Base-by-base conservation (phyloP, 1,284 basidiomycete genomes). In the Sanguinoderma infundibulare region DNA sequence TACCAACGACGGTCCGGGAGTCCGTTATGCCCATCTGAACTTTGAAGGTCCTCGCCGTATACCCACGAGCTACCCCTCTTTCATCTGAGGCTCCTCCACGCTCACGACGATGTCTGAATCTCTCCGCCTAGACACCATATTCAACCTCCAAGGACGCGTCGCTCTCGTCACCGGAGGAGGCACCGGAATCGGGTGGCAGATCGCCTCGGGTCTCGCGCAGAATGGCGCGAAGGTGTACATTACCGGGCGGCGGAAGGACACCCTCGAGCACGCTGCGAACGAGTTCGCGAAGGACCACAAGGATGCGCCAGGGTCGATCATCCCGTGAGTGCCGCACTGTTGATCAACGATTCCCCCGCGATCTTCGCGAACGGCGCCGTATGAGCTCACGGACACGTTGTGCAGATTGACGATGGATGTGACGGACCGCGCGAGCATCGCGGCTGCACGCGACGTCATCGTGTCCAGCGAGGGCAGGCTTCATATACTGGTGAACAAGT, bases 221-320 rank as follows among this genome's bases (percentile, higher is more conserved):
- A 90, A 88, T 67, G 91, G 92, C 2, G 91, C 92, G 15, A 90
- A 87, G 65, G 92, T 95, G 15, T 95, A 95, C 72, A 90, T 95
- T 67, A 86, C 85, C 1, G 88, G 89, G 10, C 79, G 91, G 51
- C 81, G 91, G 53, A 73, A 81, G 49, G 83, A 88, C 6, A 84
- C 90, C 1, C 79, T 93, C 26, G 79, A 89, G 68, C 84, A 80
- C 61, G 78, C 83, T 28, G 78, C 81, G 17, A 73, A 77, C 44
- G 77, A 75, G 17, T 87, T 84, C 79, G 77, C 80, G 47, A 74
- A 73, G 63, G 74, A 72, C 44, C 78, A 79, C 62, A 67, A 68
- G 42, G 73, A 72, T 17, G 79, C 77, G 63, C 22, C 34, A 15
- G 86, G 85, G 6, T 70, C 74, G 53, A 77, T 91, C 40, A 70